Base-by-base conservation (phyloP, 1,284 basidiomycete genomes). In the Naganishia cerealis region DNA sequence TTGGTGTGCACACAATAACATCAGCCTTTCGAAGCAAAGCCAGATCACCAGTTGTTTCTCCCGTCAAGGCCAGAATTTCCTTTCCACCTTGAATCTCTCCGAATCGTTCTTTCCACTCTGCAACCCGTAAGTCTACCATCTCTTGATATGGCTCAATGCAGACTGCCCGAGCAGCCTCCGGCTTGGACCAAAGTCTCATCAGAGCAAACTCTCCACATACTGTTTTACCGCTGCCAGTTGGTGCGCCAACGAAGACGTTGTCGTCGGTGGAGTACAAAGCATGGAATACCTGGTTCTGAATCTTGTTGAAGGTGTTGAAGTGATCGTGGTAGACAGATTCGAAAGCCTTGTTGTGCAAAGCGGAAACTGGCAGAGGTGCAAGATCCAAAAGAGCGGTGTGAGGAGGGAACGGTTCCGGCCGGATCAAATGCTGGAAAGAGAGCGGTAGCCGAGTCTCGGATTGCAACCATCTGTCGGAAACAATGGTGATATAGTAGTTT, bases 221-320 rank as follows among this genome's bases (percentile, higher is more conserved):
- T 0, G 94, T 98, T 85, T 99, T 99, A 39, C 96, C 95, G 68
- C 91, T 93, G 12, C 96, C 95, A 0, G 94, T 94, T 0, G 96
- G 95, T 0, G 94, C 95, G 29, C 94, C 94, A 67, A 99, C 88
- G 76, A 99, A 92, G 50, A 95, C 89, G 75, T 94, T 96, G 77
- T 98, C 94, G 77, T 98, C 94, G 0, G 92, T 90, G 0, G 92
- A 94, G 80, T 95, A 99, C 0, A 99, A 83, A 0, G 94, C 93
- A 74, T 98, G 95, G 88, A 98, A 99, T 43, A 96, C 93, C 81
- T 99, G 96, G 0, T 94, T 99, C 79, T 99, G 96, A 72, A 98
- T 96, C 82, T 97, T 98, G 86, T 99, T 99, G 85, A 98, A 97
- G 0, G 86, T 87, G 70, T 87, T 83, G 71, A 95, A 89, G 0